Base-by-base conservation (phyloP, 2,329 filamentous ascomycete species). In the Xylariomycetidae sp. region DNA sequence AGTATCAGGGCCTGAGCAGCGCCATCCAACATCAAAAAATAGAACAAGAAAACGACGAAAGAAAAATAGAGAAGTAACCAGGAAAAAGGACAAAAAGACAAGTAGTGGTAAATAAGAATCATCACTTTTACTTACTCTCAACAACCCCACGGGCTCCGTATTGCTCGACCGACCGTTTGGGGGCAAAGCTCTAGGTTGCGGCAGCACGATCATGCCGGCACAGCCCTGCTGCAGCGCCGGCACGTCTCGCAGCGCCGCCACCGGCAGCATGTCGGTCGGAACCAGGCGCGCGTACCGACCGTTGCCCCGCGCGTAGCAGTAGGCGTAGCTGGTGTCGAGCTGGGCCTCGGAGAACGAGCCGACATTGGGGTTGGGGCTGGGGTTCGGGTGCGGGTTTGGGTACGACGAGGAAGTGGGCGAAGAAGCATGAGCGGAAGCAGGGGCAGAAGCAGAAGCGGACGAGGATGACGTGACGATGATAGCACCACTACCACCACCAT, bases 271-370 rank as follows among this genome's bases (percentile, higher is more conserved):
- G 40, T 80, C 76, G 0, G 70, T 74, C 0, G 72, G 72, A 11
- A 80, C 59, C 1, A 80, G 64, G 3, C 69, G 62, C 5, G 75
- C 77, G 38, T 66, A 71, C 29, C 61, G 56, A 4, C 75, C 75
- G 37, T 76, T 66, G 7, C 68, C 68, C 6, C 75, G 55, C 32
- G 70, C 65, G 33, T 72, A 66, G 42, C 65, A 76, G 50, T 80
- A 80, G 2, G 61, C 65, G 35, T 64, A 70, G 11, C 52, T 47
- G 20, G 37, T 17, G 11, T 59, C 51, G 10, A 56, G 41, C 30
- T 52, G 50, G 19, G 38, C 20, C 4, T 54, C 52, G 22, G 44
- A 30, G 38, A 51, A 19, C 17, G 29, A 17, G 15, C 16, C n/a
- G n/a, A n/a, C n/a, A n/a, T n/a, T n/a, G n/a, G n/a, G n/a, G n/a